Percentiles rank a stretch among this genome's conserved stretches.
phyloP scores from a whole-genome alignment of 108 stramenopile genomes.

The Mediolabrus comicus region DNA sequence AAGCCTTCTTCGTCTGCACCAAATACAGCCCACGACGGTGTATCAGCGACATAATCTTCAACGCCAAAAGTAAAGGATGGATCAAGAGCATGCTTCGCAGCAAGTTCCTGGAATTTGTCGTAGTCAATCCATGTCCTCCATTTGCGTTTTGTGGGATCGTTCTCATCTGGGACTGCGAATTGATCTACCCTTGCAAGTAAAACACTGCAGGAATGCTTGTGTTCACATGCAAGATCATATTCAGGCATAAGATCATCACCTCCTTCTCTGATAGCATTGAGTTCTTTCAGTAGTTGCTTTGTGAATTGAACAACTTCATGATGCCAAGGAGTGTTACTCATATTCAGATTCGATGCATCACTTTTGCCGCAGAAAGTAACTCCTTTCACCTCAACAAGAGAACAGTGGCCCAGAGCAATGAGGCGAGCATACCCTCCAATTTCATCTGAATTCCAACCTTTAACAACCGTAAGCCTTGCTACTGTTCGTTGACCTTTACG shows the following conservation, averaged over 20 bases:
- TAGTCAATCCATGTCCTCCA: slow-evolving; percentile 99
- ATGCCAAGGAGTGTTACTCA: slow-evolving; percentile 96
- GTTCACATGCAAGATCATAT: slow-evolving; percentile 92
- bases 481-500: slow-evolving; percentile 94
- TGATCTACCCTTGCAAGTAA: slow-evolving; percentile 90
- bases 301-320: slow-evolving; percentile 87
- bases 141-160: slow-evolving; percentile 57
- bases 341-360: slow-evolving; percentile 94
- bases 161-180: slow-evolving; percentile 62
- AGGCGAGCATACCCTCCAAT: slow-evolving; percentile 89
- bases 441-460: slow-evolving; percentile 94
- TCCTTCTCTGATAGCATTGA: slow-evolving; percentile 57
- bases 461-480: slow-evolving; percentile 94
- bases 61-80: slow-evolving; percentile 74
- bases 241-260: slow-evolving; percentile 59
- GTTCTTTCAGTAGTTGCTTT: slow-evolving; percentile 57
- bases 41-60: slow-evolving; percentile 85
- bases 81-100: slow-evolving; percentile 46
- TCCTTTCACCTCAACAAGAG: slow-evolving; percentile 95
- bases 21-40: slow-evolving; percentile 91
- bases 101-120: slow-evolving; percentile 85
- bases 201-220: slow-evolving; percentile 95
- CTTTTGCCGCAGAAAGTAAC: slow-evolving; percentile 97
- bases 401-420: slow-evolving; percentile 86
- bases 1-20: slow-evolving; percentile 93